Evolutionary conservation across 352 stramenopile genomes (phyloP).

Genomic region (Thalassiosira ordinaria): DNA sequence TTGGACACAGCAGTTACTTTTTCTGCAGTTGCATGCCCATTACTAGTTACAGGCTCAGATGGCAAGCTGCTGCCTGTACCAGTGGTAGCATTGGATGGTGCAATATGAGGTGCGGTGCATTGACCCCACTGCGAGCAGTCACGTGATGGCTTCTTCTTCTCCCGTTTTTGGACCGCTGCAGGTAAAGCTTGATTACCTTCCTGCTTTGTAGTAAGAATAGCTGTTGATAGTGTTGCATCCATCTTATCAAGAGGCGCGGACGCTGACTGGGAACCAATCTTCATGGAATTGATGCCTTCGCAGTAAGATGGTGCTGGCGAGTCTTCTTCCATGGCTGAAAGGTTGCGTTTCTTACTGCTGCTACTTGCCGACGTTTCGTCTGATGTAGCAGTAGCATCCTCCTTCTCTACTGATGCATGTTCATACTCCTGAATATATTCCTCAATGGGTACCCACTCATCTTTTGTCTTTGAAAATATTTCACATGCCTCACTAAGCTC

Average conservation of each 20-base stretch:
- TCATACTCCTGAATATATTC: conserved; percentile 50
- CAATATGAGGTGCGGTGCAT: conserved; percentile 50
- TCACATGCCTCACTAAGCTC: conserved; percentile 72
- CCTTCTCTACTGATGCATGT: neutral
- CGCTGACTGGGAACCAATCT: conserved; percentile 30
- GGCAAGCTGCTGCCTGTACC: neutral
- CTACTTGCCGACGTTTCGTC: conserved; percentile 22
- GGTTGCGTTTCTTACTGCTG: conserved; percentile 49
- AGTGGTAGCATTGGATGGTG: conserved; percentile 1
- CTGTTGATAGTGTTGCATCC: neutral
- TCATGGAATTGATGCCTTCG: conserved; percentile 36
- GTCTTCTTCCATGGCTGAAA: conserved; percentile 47
- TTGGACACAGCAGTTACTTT: no score
- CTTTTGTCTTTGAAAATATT: conserved; percentile 60
- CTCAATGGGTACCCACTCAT: conserved; percentile 69
- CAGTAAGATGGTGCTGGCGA: conserved; percentile 18
- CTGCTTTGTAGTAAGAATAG: neutral
- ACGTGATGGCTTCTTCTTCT: conserved; percentile 82
- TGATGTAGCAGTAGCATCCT: neutral
- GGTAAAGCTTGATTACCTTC: conserved; percentile 7
- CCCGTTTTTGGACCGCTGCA: conserved; percentile 56
- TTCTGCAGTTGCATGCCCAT: neutral
- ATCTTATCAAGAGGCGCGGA: neutral
- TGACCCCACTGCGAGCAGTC: conserved; percentile 73
- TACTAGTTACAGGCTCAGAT: neutral